A percentile compares a stretch with the other conserved stretches of the same genome.
These are phyloP conservation scores for Agrocybe pediades DNA, from an alignment of 768 basidiomycete genomes.

Conservation along the genomic window DNA sequence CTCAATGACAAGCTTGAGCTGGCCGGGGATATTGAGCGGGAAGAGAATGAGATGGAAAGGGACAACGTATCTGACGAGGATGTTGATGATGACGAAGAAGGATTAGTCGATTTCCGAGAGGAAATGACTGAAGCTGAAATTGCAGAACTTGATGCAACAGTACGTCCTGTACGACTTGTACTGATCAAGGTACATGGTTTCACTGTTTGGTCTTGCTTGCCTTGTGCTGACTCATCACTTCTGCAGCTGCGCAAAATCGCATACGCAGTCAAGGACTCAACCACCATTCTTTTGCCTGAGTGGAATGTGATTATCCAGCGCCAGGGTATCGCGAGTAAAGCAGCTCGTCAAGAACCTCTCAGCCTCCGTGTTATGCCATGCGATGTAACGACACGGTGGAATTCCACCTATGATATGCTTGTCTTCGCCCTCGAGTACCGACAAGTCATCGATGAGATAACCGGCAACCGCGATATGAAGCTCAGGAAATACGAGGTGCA, in stretches of 20 bases:
- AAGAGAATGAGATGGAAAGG: conserved; percentile 10
- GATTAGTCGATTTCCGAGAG: conserved; percentile 24
- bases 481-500: conserved; percentile 27
- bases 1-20: conserved; percentile 7
- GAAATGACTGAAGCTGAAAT: conserved; percentile 16
- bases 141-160: conserved; percentile 6
- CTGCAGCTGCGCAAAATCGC: conserved; percentile 22
- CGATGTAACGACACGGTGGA: conserved; percentile 40
- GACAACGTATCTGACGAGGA: conserved; percentile 20
- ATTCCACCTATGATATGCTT: conserved; percentile 40
- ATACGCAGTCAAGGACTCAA: conserved; percentile 24
- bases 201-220: conserved; percentile 12
- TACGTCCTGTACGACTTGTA: conserved; percentile 24
- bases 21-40: conserved; percentile 13
- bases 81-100: conserved; percentile 1
- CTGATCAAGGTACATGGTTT: conserved; percentile 30
- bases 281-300: conserved; percentile 18
- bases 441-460: conserved; percentile 26
- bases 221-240: background rate
- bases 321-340: too few species aligned
- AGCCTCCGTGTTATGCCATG: conserved; percentile 30
- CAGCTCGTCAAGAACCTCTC: conserved; percentile 15
- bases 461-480: conserved; percentile 15
- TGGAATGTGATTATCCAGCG: conserved; percentile 20
- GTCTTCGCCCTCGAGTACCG: conserved; percentile 28